phyloP scores from a whole-genome alignment of 2,329 filamentous ascomycete genomes.

The Ophiostoma novo-ulmi region DNA sequence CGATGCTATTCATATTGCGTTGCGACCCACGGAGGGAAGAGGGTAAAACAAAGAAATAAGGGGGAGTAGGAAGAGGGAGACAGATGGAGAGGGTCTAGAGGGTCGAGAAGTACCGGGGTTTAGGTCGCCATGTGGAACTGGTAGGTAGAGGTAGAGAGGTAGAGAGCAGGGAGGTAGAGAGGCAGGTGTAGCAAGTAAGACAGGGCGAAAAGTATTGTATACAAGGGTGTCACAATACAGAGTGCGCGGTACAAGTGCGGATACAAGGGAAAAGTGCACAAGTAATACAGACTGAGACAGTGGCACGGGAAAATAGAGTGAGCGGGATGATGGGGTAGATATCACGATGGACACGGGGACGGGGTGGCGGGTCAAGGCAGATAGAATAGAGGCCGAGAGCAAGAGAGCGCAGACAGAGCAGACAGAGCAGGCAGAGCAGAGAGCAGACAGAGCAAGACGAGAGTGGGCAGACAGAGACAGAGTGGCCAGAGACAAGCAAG shows the following conservation, averaged over 20 bases:
- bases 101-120: not conserved
- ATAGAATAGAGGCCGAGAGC: not conserved
- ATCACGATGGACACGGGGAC: not conserved
- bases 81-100: not conserved
- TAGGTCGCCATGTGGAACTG: not conserved
- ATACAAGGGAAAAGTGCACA: not conserved
- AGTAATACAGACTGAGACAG: not conserved
- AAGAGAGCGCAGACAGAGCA: not conserved
- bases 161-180: not conserved
- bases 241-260: not conserved
- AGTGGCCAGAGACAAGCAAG: not conserved
- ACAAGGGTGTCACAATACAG: not conserved
- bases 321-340: not conserved
- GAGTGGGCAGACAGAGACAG: not conserved
- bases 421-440: not conserved
- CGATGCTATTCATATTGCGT: slow-evolving; percentile 40
- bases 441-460: not conserved
- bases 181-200: not conserved
- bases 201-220: not conserved
- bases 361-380: not conserved
- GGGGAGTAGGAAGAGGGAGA: not conserved
- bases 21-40: not conserved
- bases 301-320: not conserved
- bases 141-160: not conserved
- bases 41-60: not conserved